Evolutionary conservation across 306 rosid genomes (phyloP), one percentile per base, ranked within the genome.

Genomic region (Begonia peltatifolia): DNA sequence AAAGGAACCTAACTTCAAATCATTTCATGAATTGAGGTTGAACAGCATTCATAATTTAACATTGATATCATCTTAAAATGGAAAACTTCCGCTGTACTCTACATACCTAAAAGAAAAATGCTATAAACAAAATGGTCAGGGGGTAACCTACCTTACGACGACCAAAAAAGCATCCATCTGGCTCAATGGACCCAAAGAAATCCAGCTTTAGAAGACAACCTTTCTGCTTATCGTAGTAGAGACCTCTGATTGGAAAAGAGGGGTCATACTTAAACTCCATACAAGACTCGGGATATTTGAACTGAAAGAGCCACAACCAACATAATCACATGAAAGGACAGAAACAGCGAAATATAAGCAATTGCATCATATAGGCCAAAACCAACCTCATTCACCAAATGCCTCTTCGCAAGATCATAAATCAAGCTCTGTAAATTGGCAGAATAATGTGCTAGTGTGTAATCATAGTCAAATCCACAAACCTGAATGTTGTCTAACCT

Each of bases 391-490:
- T 80, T 77, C 47, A 90, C 95, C 84, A 90, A 52, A 49, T 78
- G 81, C 65, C 80, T 80, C 70, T 83, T 90, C 10, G 97, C 97
- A 63, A 85, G 83, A 74, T 90, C 94, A 66, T 85, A 90, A 46
- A 90, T 90, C 79, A 90, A 71, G 82, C 75, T 78, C 77, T 90
- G 95, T 46, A 90, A 73, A 67, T 83, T 48, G 6, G 84, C 20
- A 1, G 94, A 85, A 82, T 90, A 90, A 78, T 83, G 97, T 7
- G 92, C 95, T 68, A 90, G 70, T 4, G 97, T 89, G 81, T 85
- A 89, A 73, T 89, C 97, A 18, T 89, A 89, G 66, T 89, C 97
- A 17, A 89, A 89, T 23, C 97, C 97, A 53, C 78, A 89, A 71
- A 89, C 97, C 68, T 85, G 81, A 69, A 85, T 66, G 47, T 56